These are phyloP conservation scores for Tolypocladium ovalisporum DNA, from an alignment of 2,329 filamentous ascomycete species.

Conservation along the genomic window DNA sequence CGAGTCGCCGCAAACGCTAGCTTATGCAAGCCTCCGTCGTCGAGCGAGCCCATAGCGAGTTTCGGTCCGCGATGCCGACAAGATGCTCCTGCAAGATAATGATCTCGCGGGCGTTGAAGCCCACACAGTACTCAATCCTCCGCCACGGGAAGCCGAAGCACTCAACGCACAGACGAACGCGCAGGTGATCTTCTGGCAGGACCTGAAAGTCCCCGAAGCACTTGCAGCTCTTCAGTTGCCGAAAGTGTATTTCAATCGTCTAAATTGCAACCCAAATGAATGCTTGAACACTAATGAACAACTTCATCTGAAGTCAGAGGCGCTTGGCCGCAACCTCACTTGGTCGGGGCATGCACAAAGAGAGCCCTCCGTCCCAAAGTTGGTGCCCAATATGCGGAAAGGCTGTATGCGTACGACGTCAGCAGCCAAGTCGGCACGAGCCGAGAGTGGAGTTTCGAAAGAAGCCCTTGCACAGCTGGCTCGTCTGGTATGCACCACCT, in stretches of 20 bases:
- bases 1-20: too few relatives aligned
- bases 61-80: not conserved
- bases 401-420: not conserved
- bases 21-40: not conserved
- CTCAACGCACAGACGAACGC: not conserved
- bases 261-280: too few relatives aligned
- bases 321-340: too few relatives aligned
- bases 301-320: too few relatives aligned
- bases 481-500: not conserved
- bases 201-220: not conserved
- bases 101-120: too few relatives aligned
- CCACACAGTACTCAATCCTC: not conserved
- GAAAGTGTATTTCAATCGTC: too few relatives aligned
- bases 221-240: not conserved
- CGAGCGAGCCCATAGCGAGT: not conserved
- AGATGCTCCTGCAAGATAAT: not conserved
- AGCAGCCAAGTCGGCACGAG: not conserved
- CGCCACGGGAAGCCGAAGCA: too few relatives aligned
- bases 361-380: too few relatives aligned
- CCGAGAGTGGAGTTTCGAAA: not conserved
- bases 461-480: not conserved
- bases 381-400: not conserved
- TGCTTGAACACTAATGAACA: too few relatives aligned
- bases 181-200: too few relatives aligned
- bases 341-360: too few relatives aligned